Conservation (phyloP, 306 rosid species). For the Crotalaria pallida region DNA sequence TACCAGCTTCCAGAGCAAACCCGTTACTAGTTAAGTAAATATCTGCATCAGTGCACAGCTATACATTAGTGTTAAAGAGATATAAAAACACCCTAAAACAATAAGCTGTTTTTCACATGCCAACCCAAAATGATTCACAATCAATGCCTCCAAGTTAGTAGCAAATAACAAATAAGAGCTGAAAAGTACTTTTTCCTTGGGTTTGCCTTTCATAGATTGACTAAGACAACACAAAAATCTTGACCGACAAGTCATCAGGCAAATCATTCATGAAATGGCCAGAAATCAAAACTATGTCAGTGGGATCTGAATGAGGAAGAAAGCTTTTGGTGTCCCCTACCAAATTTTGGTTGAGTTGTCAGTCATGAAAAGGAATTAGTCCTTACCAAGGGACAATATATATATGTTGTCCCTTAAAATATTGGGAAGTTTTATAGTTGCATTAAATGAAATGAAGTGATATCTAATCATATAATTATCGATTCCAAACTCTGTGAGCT, state of each 20-base stretch:
- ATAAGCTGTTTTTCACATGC: slow-evolving; percentile 22
- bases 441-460: too few relatives aligned
- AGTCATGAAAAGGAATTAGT: too few relatives aligned
- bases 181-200: background rate
- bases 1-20: background rate
- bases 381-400: too few relatives aligned
- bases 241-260: background rate
- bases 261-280: background rate
- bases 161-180: background rate
- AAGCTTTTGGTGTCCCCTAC: too few relatives aligned
- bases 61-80: slow-evolving; percentile 13
- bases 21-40: background rate
- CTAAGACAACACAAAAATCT: background rate
- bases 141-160: slow-evolving; percentile 20
- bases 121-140: slow-evolving; percentile 23
- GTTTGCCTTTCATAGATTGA: background rate
- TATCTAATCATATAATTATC: too few relatives aligned
- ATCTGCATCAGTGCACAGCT: background rate
- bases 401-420: too few relatives aligned
- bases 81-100: slow-evolving; percentile 23
- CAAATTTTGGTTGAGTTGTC: too few relatives aligned
- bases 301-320: too few relatives aligned
- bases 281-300: background rate
- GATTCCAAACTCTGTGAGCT: too few relatives aligned
- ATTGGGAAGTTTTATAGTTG: too few relatives aligned